phyloP scores from a whole-genome alignment of 1,284 basidiomycete genomes.

The Marasmius tenuissimus region DNA sequence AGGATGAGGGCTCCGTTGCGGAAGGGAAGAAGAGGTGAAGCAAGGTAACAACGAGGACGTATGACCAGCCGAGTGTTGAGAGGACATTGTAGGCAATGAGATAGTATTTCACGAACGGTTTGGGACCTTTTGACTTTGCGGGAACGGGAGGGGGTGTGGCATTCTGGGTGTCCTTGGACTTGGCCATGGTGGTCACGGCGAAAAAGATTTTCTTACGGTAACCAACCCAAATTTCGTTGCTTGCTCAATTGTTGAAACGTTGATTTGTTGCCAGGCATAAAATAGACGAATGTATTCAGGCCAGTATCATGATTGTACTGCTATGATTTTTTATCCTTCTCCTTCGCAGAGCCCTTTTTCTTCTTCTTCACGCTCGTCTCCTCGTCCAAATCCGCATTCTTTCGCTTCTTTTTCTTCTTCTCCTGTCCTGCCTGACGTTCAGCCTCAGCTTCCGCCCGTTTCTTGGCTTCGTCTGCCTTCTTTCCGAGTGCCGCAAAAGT shows the following conservation, averaged over 20 bases:
- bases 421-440: background rate
- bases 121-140: conserved; percentile 1
- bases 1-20: conserved; percentile 29
- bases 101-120: conserved; percentile 53
- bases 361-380: conserved; percentile 4
- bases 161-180: conserved; percentile 1
- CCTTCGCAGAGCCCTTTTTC: conserved; percentile 1
- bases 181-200: conserved; percentile 4
- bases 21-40: conserved; percentile 49
- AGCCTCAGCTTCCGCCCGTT: background rate
- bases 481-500: conserved; percentile 4
- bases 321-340: background rate
- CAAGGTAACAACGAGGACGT: conserved; percentile 57
- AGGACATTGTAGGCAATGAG: conserved; percentile 78
- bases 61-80: conserved; percentile 73
- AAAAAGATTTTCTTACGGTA: background rate
- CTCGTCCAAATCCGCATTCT: background rate
- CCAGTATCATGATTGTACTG: too few relatives aligned
- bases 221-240: too few relatives aligned
- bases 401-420: conserved; percentile 9
- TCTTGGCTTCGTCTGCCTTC: conserved; percentile 3
- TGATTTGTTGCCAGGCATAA: too few relatives aligned
- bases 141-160: conserved; percentile 2
- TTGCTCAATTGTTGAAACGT: too few relatives aligned
- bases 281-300: too few relatives aligned